Evolutionary conservation across 305 asterid species (phyloP), one percentile per base, ranked within the genome.

Genomic region (Ajuga reptans): DNA sequence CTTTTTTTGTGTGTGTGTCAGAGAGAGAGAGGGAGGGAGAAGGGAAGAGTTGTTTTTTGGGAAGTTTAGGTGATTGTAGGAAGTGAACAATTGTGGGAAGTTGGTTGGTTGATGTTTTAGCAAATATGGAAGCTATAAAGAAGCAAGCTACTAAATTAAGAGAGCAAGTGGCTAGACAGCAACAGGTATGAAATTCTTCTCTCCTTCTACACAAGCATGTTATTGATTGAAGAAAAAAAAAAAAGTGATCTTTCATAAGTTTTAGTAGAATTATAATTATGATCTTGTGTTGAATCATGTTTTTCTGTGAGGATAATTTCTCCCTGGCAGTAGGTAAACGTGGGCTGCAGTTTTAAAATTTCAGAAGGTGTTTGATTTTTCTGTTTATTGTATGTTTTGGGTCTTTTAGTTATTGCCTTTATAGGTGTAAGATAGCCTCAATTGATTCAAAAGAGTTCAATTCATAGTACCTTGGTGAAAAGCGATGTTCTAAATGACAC

Each of bases 131-230:
- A 55, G 92, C 96, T 77, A 87, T 92, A 16, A 92, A 86, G 95
- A 89, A 89, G 82, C 96, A 92, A 75, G 96, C 98, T 8, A 85
- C 82, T 79, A 89, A 84, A 84, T 73, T 92, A 33, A 85, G 98
- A 67, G 96, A 89, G 66, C 96, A 92, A 84, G 98, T 92, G 39
- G 98, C 98, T 41, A 86, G 84, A 73, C 98, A 92, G 60, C 98
- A 92, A 15, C 98, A 91, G 98, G 98, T 90, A 61, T 18, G 18
- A 4, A 4, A 3, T 24, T 51, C 59, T 27, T 61, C 47, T 65
- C 3, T 17, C 27, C 14, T 47, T 24, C 5, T 11, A n/a, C 18
- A 31, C 6, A 8, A 15, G 11, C 4, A 2, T 37, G 24, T 9
- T 64, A 33, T 51, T 50, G 49, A 49, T 54, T 53, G 41, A 36